Percentiles rank a stretch among this genome's conserved stretches.
Conservation (phyloP, 257 asterid species). For the Lycium barbarum region DNA sequence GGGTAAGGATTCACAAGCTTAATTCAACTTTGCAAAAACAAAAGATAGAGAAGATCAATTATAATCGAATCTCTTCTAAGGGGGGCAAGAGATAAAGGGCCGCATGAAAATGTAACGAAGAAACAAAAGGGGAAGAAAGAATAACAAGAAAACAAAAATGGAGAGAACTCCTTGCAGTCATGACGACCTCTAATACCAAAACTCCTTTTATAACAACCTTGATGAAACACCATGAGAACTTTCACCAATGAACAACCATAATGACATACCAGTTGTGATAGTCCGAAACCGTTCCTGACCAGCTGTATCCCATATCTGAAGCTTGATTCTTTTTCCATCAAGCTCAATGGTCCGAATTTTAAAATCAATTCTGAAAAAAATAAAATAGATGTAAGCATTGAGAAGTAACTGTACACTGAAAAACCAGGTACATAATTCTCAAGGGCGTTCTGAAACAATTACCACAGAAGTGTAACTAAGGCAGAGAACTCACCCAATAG, state of each 20-base stretch:
- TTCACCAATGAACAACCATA: background rate
- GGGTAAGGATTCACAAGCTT: background rate
- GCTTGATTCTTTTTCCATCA: conserved; percentile 49
- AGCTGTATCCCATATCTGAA: conserved; percentile 56
- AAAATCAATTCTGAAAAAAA: conserved; percentile 39
- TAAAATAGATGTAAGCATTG: background rate
- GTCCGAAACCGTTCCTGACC: conserved; percentile 56
- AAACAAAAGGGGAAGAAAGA: background rate
- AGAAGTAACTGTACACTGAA: background rate
- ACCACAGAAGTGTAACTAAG: background rate
- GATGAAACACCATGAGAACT: background rate
- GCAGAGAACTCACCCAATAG: conserved; percentile 43
- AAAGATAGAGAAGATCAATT: background rate
- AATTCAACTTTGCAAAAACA: background rate
- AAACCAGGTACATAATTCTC: background rate
- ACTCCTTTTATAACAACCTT: background rate
- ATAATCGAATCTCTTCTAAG: background rate
- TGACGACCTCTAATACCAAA: background rate
- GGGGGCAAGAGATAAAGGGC: background rate
- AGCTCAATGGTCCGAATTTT: conserved; percentile 54
- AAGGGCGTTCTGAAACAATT: background rate
- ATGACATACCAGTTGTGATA: conserved; percentile 47
- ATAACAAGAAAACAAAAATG: background rate
- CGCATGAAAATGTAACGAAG: background rate
- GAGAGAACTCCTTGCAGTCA: background rate